These are phyloP conservation scores for Mycotypha africana DNA, from an alignment of 371 early-diverging fungal genomes.

Conservation along the genomic window DNA sequence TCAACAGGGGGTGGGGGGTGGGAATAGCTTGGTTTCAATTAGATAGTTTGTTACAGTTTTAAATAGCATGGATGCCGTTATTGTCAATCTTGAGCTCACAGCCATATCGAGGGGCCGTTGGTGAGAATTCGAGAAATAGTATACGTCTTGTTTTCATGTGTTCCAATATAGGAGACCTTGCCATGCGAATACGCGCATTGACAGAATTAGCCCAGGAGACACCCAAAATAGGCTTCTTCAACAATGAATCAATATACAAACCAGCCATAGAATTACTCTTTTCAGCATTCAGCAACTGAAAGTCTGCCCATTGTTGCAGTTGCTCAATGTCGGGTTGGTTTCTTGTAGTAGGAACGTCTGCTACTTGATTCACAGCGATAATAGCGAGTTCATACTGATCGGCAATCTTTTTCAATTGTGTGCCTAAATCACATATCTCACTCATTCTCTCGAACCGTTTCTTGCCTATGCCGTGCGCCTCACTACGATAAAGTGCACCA, in stretches of 20 bases:
- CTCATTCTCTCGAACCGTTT: conserved; percentile 39
- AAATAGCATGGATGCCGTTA: conserved; percentile 23
- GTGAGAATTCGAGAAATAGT: conserved; percentile 39
- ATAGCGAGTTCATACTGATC: conserved; percentile 56
- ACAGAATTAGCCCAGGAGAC: conserved; percentile 74
- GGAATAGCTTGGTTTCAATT: no score
- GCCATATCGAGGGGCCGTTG: conserved; percentile 21
- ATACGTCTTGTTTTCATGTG: conserved; percentile 21
- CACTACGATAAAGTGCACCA: conserved; percentile 70
- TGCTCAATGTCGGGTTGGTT: conserved; percentile 5
- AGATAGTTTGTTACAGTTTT: no score
- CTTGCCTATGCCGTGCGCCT: conserved; percentile 13
- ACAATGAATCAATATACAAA: conserved; percentile 40
- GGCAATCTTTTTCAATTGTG: conserved; percentile 56
- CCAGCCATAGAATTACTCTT: conserved; percentile 19
- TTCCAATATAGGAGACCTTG: conserved; percentile 34
- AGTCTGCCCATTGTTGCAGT: conserved; percentile 28
- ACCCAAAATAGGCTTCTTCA: conserved; percentile 64
- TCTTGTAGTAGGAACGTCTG: conserved; percentile 19
- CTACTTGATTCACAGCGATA: conserved; percentile 46
- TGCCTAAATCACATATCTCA: conserved; percentile 56
- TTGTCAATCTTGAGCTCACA: conserved; percentile 29
- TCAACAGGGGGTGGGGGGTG: no score
- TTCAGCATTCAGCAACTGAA: conserved; percentile 12
- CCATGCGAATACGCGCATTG: conserved; percentile 62